Evolutionary conservation across 768 basidiomycete species (phyloP), one percentile per base, ranked within the genome.

Genomic region (Peribolospora baueri): DNA sequence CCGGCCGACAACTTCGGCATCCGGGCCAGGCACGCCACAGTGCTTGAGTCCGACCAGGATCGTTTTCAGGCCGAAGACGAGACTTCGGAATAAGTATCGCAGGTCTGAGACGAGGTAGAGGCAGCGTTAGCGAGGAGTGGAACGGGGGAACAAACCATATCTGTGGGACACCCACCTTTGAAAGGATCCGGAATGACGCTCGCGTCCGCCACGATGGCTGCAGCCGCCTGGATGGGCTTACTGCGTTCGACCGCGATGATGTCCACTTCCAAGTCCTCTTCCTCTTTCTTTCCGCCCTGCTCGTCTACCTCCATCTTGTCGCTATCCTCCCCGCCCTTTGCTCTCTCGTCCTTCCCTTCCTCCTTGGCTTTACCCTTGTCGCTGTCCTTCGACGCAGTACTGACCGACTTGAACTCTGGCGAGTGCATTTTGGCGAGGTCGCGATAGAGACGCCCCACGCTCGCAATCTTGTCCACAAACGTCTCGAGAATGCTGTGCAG

Each of bases 41-140:
- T 84, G 84, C 62, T 81, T 82, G 61, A 95, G 69, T 8, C 77
- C 77, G 13, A 73, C 70, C 4, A 93, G 73, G 57, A 81, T 80
- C 1, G 80, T 78, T 14, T 87, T 81, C 64, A 90, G 80, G 0
- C 84, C 87, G 60, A 86, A 86, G 5, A 91, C 72, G 50, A 97
- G 74, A 2, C 86, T 84, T 54, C 86, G 79, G 67, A 86, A 84
- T 37, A 98, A 73, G 55, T 80, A 73, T 37, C 86, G 80, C 47
- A 80, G 82, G 64, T 95, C 93, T 93, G 62, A 48, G 38, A 38
- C 9, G 36, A 39, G 5, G 42, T n/a, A 43, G 36, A 50, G 7
- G 50, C 41, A 42, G 47, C 13, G 41, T 8, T 25, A 50, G 9
- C 5, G 14, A 50, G 13, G 38, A 41, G 36, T 25, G 36, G 38